Percentiles rank a stretch among this genome's conserved stretches.
phyloP scores from a whole-genome alignment of 768 basidiomycete genomes.

The Rhodotorula sphaerocarpa region DNA sequence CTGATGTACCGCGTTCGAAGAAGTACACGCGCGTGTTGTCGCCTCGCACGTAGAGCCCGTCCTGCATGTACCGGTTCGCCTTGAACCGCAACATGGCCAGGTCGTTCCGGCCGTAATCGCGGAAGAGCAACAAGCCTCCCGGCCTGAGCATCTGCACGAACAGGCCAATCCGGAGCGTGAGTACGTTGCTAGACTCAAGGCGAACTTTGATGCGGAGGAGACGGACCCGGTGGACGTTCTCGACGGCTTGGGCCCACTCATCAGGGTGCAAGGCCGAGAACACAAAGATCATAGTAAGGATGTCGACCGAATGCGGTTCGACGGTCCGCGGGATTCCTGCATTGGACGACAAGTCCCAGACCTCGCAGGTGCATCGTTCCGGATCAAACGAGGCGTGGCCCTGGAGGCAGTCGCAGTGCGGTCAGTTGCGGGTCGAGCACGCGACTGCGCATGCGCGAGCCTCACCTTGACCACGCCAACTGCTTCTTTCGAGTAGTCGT shows the following conservation, averaged over 20 bases:
- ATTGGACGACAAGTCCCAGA: slow-evolving; percentile 80
- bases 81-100: slow-evolving; percentile 92
- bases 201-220: neutral
- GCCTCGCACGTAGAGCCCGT: slow-evolving; percentile 90
- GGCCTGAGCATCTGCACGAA: slow-evolving; percentile 77
- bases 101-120: slow-evolving; percentile 93
- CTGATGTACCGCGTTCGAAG: slow-evolving; percentile 85
- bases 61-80: slow-evolving; percentile 63
- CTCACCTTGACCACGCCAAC: slow-evolving; percentile 82
- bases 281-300: slow-evolving; percentile 87
- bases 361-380: slow-evolving; percentile 55
- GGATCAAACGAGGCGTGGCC: slow-evolving; percentile 18
- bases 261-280: slow-evolving; percentile 83
- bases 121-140: slow-evolving; percentile 69
- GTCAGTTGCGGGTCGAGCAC: no score
- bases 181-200: no score
- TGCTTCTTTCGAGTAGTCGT: slow-evolving; percentile 83
- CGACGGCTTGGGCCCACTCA: slow-evolving; percentile 77
- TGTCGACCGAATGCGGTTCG: slow-evolving; percentile 64
- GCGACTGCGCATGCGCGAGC: no score
- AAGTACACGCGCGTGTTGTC: slow-evolving; percentile 98
- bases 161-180: neutral
- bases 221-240: slow-evolving; percentile 60
- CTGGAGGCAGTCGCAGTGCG: no score
- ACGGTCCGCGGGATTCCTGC: slow-evolving; percentile 55